phyloP scores from a whole-genome alignment of 2,329 filamentous ascomycete species.

The Colletotrichum sp. region DNA sequence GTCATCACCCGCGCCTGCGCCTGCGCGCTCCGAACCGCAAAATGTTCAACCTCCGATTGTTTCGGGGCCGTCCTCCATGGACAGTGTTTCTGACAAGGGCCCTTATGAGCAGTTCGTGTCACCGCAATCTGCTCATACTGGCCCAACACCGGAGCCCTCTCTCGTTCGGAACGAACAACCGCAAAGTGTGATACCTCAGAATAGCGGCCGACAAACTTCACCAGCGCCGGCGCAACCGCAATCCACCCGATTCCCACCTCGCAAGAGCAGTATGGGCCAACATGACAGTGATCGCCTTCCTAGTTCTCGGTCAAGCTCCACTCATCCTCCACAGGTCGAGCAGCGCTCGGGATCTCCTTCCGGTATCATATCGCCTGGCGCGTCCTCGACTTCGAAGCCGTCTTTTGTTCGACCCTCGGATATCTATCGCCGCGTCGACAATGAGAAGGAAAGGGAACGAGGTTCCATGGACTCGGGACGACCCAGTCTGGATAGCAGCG shows the following conservation, averaged over 20 bases:
- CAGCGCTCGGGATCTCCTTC: conserved; percentile 45
- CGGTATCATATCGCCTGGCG: conserved; percentile 34
- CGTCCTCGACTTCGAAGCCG: conserved; percentile 57
- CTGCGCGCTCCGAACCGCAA: conserved; percentile 3
- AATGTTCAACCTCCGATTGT: neutral
- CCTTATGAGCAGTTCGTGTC: conserved; percentile 24
- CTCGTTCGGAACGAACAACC: conserved; percentile 7
- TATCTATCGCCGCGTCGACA: conserved; percentile 75
- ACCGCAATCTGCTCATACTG: conserved; percentile 17
- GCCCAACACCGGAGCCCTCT: conserved; percentile 3
- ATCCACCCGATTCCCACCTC: conserved; percentile 56
- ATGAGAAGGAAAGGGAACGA: conserved; percentile 64
- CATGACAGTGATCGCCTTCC: conserved; percentile 33
- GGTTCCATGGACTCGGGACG: conserved; percentile 62
- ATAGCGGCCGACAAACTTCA: neutral
- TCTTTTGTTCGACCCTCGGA: conserved; percentile 77
- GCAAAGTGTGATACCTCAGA: conserved; percentile 7
- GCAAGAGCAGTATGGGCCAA: conserved; percentile 67
- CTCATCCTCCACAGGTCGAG: conserved; percentile 34
- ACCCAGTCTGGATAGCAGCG: conserved; percentile 60
- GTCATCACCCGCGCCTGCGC: conserved; percentile 6
- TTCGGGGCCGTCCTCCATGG: conserved; percentile 6
- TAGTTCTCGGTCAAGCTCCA: conserved; percentile 33
- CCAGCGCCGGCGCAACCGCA: conserved; percentile 22
- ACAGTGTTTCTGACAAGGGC: conserved; percentile 14